A percentile compares a stretch with the other conserved stretches of the same genome.
phyloP scores from a whole-genome alignment of 2,329 filamentous ascomycete genomes.

The Immersiporthe knoxdaviesiana region DNA sequence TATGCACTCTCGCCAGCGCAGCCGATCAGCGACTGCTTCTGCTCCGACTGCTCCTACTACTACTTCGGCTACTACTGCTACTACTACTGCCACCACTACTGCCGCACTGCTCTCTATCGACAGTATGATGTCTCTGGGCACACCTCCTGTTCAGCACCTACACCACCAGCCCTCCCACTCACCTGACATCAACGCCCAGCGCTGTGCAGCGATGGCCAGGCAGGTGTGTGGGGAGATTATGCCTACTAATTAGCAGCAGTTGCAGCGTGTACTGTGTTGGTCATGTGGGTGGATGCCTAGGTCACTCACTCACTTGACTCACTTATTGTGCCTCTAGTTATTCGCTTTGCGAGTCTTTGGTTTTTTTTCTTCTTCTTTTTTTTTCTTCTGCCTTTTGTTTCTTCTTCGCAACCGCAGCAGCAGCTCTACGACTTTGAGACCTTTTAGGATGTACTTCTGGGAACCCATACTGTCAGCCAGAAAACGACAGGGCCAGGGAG shows the following conservation, averaged over 20 bases:
- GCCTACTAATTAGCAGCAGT: slow-evolving; percentile 32
- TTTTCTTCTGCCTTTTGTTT: too few relatives aligned
- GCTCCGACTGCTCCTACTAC: too few relatives aligned
- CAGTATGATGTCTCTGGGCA: slow-evolving; percentile 28
- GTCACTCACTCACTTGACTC: background rate
- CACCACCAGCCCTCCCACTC: slow-evolving; percentile 22
- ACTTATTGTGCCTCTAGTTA: background rate
- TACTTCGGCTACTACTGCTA: background rate
- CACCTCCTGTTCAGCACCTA: background rate
- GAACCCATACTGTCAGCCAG: background rate
- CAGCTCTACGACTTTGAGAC: background rate
- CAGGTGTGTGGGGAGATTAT: slow-evolving; percentile 43
- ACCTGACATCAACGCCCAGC: slow-evolving; percentile 33
- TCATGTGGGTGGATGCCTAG: background rate
- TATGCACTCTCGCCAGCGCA: slow-evolving; percentile 32
- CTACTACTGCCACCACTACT: background rate
- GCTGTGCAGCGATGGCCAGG: slow-evolving; percentile 42
- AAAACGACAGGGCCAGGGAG: background rate
- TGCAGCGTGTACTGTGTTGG: background rate
- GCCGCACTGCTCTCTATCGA: slow-evolving; percentile 29
- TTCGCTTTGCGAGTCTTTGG: background rate
- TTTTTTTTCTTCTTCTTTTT: background rate
- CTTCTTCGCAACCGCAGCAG: too few relatives aligned
- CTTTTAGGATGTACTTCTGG: background rate
- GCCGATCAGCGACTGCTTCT: slow-evolving; percentile 2